Evolutionary conservation across 2,329 filamentous ascomycete genomes (phyloP), one percentile per base, ranked within the genome.

Genomic region (Paraconiothyrium brasiliense): DNA sequence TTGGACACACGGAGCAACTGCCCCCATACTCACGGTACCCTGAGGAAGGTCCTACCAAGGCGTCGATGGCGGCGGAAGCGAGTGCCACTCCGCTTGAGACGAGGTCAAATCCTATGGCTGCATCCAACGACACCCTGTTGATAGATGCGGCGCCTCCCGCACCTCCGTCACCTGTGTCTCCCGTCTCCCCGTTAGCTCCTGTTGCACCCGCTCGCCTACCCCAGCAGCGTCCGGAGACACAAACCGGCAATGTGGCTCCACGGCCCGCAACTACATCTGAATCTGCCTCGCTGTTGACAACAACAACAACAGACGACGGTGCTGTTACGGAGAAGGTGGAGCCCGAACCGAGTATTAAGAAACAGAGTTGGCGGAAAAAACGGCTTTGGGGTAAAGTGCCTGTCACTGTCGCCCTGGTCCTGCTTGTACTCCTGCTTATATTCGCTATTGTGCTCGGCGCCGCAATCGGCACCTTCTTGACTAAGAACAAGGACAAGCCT

Each of bases 1-100:
- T 97, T 71, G 94, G 94, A 1, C 93, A 97, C 74, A 90, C 91
- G 1, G 94, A 98, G 78, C 92, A 97, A 76, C 82, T 97, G 20
- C 94, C 94, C 13, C 94, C 94, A 0, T 98, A 98, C 75, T 92
- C 92, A 14, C 86, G 93, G 76, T 97, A 96, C 78, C 92, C 94
- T 2, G 92, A 96, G 56, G 90, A 92, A 59, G 83, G 89, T 80
- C 78, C 85, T 74, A 74, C 86, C 77, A 83, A 93, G 86, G 80
- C 80, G 10, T 75, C 81, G 13, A 67, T 83, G 64, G 71, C 78
- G 51, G 68, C 76, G 10, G 73, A 76, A 61, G 72, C 71, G 46
- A 76, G 71, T 61, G 69, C 74, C 50, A 76, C 74, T 16, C 73
- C 72, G 43, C 58, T 76, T 10, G 58, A 73, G 14, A 63, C 69